Conservation (phyloP, 148 eudicot species). For the Rhododendron vialii region DNA sequence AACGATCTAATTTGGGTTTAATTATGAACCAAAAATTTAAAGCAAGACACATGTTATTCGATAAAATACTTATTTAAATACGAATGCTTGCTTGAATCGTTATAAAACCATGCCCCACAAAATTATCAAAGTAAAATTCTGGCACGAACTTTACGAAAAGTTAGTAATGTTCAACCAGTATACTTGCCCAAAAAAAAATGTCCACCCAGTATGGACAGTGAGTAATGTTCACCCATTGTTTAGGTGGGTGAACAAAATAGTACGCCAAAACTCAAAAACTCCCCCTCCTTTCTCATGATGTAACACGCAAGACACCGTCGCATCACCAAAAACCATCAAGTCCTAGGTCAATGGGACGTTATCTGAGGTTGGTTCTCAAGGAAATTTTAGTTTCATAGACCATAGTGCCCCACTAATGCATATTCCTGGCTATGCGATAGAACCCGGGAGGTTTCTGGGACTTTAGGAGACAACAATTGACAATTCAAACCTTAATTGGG, state of each 20-base stretch:
- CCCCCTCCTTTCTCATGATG: too few species aligned
- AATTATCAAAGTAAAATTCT: background rate
- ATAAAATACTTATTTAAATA: background rate
- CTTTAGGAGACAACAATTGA: background rate
- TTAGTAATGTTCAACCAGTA: background rate
- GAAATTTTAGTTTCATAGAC: too few species aligned
- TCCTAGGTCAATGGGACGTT: background rate
- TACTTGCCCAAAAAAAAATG: background rate
- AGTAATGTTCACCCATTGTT: too few species aligned
- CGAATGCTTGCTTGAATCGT: background rate
- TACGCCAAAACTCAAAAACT: background rate
- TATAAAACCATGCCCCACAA: background rate
- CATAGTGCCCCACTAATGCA: background rate
- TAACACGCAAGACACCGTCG: background rate
- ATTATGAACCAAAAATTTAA: background rate
- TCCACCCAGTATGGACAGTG: background rate
- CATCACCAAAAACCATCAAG: background rate
- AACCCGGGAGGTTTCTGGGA: background rate
- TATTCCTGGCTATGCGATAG: background rate
- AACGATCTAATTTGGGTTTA: too few species aligned
- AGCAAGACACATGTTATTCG: background rate
- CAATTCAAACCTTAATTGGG: background rate
- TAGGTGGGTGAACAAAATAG: background rate
- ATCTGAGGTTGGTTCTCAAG: background rate
- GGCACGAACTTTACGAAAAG: background rate